A percentile compares a stretch with the other conserved stretches of the same genome.
phyloP scores from a whole-genome alignment of 257 asterid genomes.

The Ilex asprella region DNA sequence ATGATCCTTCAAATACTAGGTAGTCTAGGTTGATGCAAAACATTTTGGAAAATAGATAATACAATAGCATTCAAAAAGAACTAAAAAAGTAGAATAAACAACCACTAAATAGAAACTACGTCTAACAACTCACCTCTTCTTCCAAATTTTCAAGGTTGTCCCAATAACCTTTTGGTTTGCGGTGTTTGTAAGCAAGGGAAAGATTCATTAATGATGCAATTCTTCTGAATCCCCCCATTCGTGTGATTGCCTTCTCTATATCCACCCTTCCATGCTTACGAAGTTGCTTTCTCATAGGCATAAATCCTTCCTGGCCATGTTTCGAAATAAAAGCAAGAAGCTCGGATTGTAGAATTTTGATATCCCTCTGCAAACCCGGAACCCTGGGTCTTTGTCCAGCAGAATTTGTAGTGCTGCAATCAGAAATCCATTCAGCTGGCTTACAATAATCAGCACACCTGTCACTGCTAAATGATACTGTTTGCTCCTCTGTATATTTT shows the following conservation, averaged over 20 bases:
- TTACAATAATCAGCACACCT: constrained; percentile 14
- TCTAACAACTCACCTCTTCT: constrained; percentile 60
- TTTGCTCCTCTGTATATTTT: constrained; percentile 19
- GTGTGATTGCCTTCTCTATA: constrained; percentile 85
- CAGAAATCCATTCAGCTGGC: constrained; percentile 25
- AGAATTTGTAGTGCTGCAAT: constrained; percentile 30
- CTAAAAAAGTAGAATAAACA: background rate
- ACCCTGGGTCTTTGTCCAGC: constrained; percentile 62
- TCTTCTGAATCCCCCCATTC: constrained; percentile 90
- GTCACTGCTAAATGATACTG: constrained; percentile 15
- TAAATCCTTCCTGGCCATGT: constrained; percentile 91
- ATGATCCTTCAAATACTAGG: too few species aligned
- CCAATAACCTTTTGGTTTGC: constrained; percentile 97
- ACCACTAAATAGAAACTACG: constrained; percentile 5
- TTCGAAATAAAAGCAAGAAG: constrained; percentile 69
- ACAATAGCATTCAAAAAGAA: background rate
- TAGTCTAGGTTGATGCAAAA: too few species aligned
- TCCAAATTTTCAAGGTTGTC: constrained; percentile 79
- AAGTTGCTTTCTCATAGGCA: constrained; percentile 97
- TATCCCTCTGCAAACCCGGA: constrained; percentile 81
- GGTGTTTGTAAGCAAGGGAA: constrained; percentile 87
- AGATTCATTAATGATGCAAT: constrained; percentile 71
- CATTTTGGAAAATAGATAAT: too few species aligned
- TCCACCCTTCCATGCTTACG: constrained; percentile 74
- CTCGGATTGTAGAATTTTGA: constrained; percentile 78